These are phyloP conservation scores for Hypericum androsaemum DNA, from an alignment of 345 rosid genomes.

Conservation along the genomic window DNA sequence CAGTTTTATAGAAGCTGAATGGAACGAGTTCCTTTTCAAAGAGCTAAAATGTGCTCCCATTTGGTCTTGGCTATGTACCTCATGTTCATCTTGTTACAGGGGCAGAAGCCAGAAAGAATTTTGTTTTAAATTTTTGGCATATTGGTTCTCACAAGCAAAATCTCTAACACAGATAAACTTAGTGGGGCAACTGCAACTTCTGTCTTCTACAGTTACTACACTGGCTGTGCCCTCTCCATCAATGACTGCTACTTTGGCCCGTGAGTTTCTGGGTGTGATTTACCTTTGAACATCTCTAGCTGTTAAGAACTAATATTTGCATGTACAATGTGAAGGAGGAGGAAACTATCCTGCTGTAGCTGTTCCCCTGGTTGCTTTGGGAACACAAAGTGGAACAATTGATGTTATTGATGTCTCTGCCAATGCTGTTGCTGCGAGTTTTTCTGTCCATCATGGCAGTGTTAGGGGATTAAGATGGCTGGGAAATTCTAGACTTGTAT, in stretches of 20 bases:
- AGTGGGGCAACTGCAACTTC: slow-evolving; percentile 87
- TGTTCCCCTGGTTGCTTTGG: slow-evolving; percentile 96
- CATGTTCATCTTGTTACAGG: slow-evolving; percentile 6
- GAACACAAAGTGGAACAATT: slow-evolving; percentile 82
- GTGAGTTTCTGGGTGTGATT: slow-evolving; percentile 37
- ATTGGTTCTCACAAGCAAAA: slow-evolving; percentile 11
- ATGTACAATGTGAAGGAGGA: slow-evolving; percentile 53
- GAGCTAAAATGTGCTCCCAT: no score
- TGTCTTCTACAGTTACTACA: slow-evolving; percentile 85
- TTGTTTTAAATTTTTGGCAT: slow-evolving; percentile 14
- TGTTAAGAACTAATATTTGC: slow-evolving; percentile 3
- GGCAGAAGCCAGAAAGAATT: slow-evolving; percentile 1
- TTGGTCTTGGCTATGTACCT: no score
- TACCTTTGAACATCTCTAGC: background rate
- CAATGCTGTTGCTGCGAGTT: slow-evolving; percentile 78
- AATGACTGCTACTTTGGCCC: slow-evolving; percentile 84
- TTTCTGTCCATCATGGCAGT: slow-evolving; percentile 61
- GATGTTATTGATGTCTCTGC: slow-evolving; percentile 92
- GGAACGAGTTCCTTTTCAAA: no score
- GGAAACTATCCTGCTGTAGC: slow-evolving; percentile 86
- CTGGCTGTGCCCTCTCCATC: slow-evolving; percentile 95
- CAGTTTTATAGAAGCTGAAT: no score
- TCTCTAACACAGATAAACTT: slow-evolving; percentile 56
- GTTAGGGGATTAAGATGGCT: slow-evolving; percentile 96
- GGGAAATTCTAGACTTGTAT: slow-evolving; percentile 94